phyloP scores from a whole-genome alignment of 139 green algal genomes.

The Deuterostichococcus epilithicus region DNA sequence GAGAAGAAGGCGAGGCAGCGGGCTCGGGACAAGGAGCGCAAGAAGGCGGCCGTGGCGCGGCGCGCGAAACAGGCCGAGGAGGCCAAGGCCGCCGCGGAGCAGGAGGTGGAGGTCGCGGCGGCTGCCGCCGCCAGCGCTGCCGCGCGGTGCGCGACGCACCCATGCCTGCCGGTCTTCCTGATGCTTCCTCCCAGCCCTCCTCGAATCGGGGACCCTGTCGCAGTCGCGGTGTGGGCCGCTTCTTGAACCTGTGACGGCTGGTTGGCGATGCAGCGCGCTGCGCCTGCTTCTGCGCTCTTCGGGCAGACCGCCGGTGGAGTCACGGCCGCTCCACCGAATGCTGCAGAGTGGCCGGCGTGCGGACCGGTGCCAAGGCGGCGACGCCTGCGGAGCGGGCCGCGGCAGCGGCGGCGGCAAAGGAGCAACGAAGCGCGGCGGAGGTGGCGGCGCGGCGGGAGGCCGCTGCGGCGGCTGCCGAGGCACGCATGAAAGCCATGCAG shows the following conservation, averaged over 20 bases:
- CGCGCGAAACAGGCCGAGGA: constrained; percentile 27
- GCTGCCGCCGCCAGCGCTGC: constrained; percentile 25
- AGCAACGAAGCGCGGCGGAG: constrained; percentile 38
- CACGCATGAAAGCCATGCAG: constrained; percentile 60
- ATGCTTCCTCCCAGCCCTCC: neutral
- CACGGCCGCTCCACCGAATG: neutral
- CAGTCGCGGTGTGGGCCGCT: neutral
- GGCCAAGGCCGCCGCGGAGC: constrained; percentile 39
- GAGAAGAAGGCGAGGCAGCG: constrained; percentile 66
- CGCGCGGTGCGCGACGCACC: constrained; percentile 7
- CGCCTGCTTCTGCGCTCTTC: constrained; percentile 10
- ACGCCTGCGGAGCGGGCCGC: constrained; percentile 2
- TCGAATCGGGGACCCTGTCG: neutral
- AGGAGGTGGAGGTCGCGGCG: constrained; percentile 52
- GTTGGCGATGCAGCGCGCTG: neutral
- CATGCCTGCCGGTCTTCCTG: neutral
- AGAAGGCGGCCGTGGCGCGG: constrained; percentile 23
- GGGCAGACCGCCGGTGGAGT: neutral
- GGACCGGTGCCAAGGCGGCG: neutral
- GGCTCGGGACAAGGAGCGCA: constrained; percentile 57
- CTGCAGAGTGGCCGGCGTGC: neutral
- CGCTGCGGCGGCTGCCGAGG: constrained; percentile 74
- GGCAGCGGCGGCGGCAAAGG: constrained; percentile 12
- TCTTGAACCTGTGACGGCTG: neutral
- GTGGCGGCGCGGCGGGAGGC: constrained; percentile 43